Percentiles rank a stretch among this genome's conserved stretches.
phyloP scores from a whole-genome alignment of 2,329 filamentous ascomycete species.

The Scolecobasidium constrictum region DNA sequence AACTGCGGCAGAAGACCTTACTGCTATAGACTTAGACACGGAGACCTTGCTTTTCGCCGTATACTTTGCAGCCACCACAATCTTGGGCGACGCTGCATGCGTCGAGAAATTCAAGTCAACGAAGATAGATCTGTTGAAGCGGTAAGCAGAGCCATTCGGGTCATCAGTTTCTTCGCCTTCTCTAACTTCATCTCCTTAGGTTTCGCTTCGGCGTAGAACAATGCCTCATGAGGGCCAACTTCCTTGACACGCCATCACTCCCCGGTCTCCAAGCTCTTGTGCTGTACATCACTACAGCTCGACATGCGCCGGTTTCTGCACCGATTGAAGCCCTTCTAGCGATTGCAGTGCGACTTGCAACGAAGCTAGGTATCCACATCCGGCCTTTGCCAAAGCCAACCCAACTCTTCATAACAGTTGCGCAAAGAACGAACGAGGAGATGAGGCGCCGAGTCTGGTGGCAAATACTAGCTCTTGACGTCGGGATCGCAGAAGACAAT shows the following conservation, averaged over 20 bases:
- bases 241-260: neutral
- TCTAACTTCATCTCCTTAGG: neutral
- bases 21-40: slow-evolving; percentile 3
- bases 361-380: slow-evolving; percentile 1
- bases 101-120: slow-evolving; percentile 5
- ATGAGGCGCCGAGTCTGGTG: slow-evolving; percentile 7
- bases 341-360: neutral
- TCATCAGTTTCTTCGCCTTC: neutral
- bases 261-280: slow-evolving; percentile 4
- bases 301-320: neutral
- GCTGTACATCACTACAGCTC: slow-evolving; percentile 1
- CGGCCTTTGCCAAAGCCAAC: too few species aligned
- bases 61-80: slow-evolving; percentile 7
- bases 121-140: slow-evolving; percentile 2
- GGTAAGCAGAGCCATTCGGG: slow-evolving; percentile 5
- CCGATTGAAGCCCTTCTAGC: slow-evolving; percentile 6
- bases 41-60: slow-evolving; percentile 8
- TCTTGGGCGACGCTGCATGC: neutral
- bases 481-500: neutral
- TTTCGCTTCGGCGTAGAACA: slow-evolving; percentile 7
- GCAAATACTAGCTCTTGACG: slow-evolving; percentile 7
- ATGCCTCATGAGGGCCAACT: neutral
- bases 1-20: slow-evolving; percentile 1
- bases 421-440: neutral
- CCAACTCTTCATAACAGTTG: slow-evolving; percentile 4